These are phyloP conservation scores for Penicillium ochrochloron DNA, from an alignment of 495 filamentous ascomycete genomes.

Conservation along the genomic window DNA sequence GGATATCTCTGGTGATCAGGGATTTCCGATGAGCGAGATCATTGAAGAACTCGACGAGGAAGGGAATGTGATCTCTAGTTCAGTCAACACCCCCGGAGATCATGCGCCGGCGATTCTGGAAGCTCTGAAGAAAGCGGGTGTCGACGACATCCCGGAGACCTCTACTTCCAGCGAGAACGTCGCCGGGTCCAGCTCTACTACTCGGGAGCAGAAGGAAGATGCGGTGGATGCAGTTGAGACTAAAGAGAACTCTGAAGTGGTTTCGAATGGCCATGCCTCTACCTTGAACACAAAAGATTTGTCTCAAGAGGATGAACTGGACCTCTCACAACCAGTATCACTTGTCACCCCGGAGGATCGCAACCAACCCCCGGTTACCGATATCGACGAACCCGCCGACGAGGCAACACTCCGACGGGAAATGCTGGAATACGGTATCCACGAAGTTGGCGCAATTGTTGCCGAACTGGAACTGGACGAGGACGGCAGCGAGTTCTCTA, in stretches of 20 bases:
- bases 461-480: constrained; percentile 91
- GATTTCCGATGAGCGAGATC: constrained; percentile 82
- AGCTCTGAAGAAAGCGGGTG: constrained; percentile 70
- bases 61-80: constrained; percentile 75
- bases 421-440: constrained; percentile 88
- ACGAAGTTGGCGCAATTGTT: constrained; percentile 86
- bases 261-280: constrained; percentile 2
- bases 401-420: constrained; percentile 81
- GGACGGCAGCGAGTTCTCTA: constrained; percentile 59
- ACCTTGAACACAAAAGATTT: constrained; percentile 14
- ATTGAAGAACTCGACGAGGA: constrained; percentile 91
- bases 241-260: not conserved
- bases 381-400: constrained; percentile 72
- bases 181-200: constrained; percentile 3
- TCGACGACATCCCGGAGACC: constrained; percentile 53
- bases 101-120: constrained; percentile 65
- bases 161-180: constrained; percentile 17
- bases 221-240: not conserved
- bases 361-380: constrained; percentile 35
- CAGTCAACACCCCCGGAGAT: constrained; percentile 63
- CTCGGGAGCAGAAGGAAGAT: not conserved
- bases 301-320: constrained; percentile 12
- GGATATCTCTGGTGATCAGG: constrained; percentile 22
- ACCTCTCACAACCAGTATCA: constrained; percentile 27
- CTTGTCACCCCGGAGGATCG: constrained; percentile 31